Evolutionary conservation across 441 rosid species (phyloP).

Genomic region (Capsella rubella): DNA sequence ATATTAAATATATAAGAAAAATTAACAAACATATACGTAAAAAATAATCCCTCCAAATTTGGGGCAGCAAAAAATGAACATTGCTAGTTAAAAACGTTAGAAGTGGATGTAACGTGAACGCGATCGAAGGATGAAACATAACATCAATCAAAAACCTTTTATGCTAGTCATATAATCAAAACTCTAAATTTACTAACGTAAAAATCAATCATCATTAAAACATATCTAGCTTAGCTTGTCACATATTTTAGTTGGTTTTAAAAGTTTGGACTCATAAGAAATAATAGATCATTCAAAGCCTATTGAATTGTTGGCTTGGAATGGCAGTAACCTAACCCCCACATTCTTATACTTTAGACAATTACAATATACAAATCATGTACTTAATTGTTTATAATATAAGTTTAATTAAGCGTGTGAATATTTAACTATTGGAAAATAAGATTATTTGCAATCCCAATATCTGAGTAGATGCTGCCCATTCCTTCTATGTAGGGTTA

Average conservation of each 20-base stretch:
- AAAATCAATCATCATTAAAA: neutral
- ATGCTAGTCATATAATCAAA: neutral
- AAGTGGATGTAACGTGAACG: neutral
- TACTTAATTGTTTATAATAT: conserved; percentile 25
- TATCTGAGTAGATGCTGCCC: conserved; percentile 50
- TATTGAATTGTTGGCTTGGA: conserved; percentile 36
- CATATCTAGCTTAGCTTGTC: neutral
- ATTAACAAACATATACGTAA: neutral
- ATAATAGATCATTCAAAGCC: neutral
- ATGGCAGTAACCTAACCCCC: conserved; percentile 43
- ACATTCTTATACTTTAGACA: conserved; percentile 30
- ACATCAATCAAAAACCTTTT: neutral
- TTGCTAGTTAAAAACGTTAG: neutral
- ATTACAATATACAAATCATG: conserved; percentile 18
- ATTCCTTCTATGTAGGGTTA: conserved; percentile 49
- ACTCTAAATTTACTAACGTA: neutral
- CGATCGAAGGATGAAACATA: neutral
- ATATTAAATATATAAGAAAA: neutral
- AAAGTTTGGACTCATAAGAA: neutral
- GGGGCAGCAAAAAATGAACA: neutral
- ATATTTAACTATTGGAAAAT: conserved; percentile 29
- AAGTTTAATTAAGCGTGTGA: conserved; percentile 43
- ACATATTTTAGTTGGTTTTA: neutral
- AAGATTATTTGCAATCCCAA: conserved; percentile 42
- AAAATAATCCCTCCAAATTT: neutral